Conservation (phyloP, 192 early-diverging fungal species). For the Diversispora epigaea region DNA sequence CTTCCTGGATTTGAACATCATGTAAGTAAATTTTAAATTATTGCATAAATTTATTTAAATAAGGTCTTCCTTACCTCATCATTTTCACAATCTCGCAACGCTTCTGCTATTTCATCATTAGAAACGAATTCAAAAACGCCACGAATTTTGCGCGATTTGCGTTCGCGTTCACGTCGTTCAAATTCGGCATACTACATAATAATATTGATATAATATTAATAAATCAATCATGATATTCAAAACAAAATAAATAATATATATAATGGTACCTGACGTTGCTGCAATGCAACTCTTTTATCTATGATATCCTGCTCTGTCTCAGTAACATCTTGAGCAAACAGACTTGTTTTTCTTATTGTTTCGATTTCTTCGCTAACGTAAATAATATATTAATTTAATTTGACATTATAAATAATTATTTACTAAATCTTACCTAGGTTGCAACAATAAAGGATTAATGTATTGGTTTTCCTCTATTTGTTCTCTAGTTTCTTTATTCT, state of each 20-base stretch:
- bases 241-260: background rate
- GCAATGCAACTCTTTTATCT: conserved; percentile 84
- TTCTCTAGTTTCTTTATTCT: background rate
- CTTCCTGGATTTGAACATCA: conserved; percentile 52
- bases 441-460: background rate
- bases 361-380: conserved; percentile 65
- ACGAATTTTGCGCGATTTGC: conserved; percentile 77
- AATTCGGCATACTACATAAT: conserved; percentile 73
- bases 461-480: background rate
- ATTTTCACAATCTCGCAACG: conserved; percentile 73
- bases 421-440: conserved; percentile 9
- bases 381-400: background rate
- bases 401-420: background rate
- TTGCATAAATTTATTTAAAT: background rate
- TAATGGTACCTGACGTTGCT: conserved; percentile 69
- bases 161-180: conserved; percentile 75
- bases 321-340: conserved; percentile 89
- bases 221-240: background rate
- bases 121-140: conserved; percentile 75
- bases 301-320: conserved; percentile 89
- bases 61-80: conserved; percentile 63
- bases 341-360: conserved; percentile 78
- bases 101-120: conserved; percentile 83
- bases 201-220: background rate
- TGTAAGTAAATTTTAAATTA: conserved; percentile 11